A percentile compares a stretch with the other conserved stretches of the same genome.
These are phyloP conservation scores for Fomitopsis betulina DNA, from an alignment of 1,284 basidiomycete species.

Conservation along the genomic window DNA sequence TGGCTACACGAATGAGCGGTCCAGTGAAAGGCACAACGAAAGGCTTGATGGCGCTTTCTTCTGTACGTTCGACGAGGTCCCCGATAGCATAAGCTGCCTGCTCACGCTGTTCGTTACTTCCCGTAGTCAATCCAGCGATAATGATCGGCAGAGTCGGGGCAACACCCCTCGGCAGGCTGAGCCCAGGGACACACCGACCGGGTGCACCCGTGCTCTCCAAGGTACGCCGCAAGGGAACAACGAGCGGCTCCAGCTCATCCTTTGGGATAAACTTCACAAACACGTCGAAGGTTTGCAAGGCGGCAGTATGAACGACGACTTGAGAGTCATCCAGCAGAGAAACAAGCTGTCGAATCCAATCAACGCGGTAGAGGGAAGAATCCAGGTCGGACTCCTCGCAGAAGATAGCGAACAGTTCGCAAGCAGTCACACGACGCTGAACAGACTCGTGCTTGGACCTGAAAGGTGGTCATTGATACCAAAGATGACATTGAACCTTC, in stretches of 20 bases:
- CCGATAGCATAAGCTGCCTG: conserved; percentile 94
- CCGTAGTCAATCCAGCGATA: conserved; percentile 81
- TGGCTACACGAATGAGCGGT: conserved; percentile 91
- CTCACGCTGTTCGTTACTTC: conserved; percentile 83
- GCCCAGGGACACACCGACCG: conserved; percentile 80
- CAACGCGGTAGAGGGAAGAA: conserved; percentile 79
- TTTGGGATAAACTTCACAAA: conserved; percentile 92
- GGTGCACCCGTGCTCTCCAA: conserved; percentile 85
- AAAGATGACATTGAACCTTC: background rate
- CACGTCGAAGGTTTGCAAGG: conserved; percentile 81
- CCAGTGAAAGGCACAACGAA: conserved; percentile 97
- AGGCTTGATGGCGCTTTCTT: conserved; percentile 88
- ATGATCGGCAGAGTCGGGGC: conserved; percentile 86
- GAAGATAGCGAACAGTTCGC: conserved; percentile 75
- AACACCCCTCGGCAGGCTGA: conserved; percentile 89
- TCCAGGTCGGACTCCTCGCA: conserved; percentile 82
- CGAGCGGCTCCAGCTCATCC: conserved; percentile 87
- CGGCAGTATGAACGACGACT: conserved; percentile 74
- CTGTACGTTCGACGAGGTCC: conserved; percentile 90
- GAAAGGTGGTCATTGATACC: conserved; percentile 6
- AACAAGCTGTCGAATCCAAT: conserved; percentile 95
- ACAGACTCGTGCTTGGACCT: conserved; percentile 80
- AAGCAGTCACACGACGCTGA: conserved; percentile 72
- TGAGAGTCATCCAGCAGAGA: conserved; percentile 81
- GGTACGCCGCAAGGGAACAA: conserved; percentile 84